Base-by-base conservation (phyloP, 768 basidiomycete genomes). In the Panellus pusillus region DNA sequence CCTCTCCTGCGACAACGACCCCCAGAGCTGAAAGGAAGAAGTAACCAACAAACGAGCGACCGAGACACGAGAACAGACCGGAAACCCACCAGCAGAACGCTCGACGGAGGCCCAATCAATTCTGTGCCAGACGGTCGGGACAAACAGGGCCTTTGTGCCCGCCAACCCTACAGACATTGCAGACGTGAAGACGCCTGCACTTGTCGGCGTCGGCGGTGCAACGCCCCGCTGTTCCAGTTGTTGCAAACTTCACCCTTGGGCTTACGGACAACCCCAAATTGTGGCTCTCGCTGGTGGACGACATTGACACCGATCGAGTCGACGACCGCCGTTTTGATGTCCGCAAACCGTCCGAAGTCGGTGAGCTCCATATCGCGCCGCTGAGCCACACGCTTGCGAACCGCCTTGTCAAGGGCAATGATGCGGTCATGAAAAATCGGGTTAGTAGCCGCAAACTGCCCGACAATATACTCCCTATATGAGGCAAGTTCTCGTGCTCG, bases 341-440 rank as follows among this genome's bases (percentile, higher is more conserved):
- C 51, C 15, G 39, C 13, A 48, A 61, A 57, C 4, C 24, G 1
- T 11, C 1, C 12, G 42, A 53, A 41, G 18, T 57, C 46, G 24
- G 45, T 32, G 35, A 61, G 47, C 14, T 42, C 40, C 17, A 45
- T 3, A 19, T 57, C 29, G 2, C 55, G 41, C 5, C 50, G 40
- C 18, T 44, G 7, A 0, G 51, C 19, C 17, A 57, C 47, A 2
- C 47, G 45, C 36, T 43, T 38, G 4, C 59, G 50, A 3, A 29
- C 51, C 1, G 59, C 55, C 15, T 42, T 44, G 39, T 61, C 55
- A 28, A 57, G 57, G 1, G 24, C 19, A 39, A 61, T 49, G 51
- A 61, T 46, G 2, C 47, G 49, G 4, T 14, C 17, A 40, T 61
- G 59, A 14, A 39, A 47, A 1, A n/a, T 9, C 0, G 15, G 12